Conservation (phyloP, 129 eudicot species). For the Lactuca saligna region DNA sequence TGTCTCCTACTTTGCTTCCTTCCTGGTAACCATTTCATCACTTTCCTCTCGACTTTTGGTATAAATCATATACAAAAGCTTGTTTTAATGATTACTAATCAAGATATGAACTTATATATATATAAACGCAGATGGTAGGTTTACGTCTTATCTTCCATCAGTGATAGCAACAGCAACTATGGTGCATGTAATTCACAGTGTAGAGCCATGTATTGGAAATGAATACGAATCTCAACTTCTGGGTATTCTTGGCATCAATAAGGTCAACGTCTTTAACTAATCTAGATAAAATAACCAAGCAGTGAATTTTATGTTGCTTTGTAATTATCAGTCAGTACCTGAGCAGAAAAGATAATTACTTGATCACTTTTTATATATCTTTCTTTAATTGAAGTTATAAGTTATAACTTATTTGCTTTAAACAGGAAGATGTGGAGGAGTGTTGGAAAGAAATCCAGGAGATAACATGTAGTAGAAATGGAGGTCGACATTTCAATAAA, state of each 20-base stretch:
- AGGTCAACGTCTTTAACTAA: constrained; percentile 37
- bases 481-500: constrained; percentile 44
- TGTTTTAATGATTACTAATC: not conserved
- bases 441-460: constrained; percentile 61
- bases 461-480: constrained; percentile 39
- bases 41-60: too few relatives aligned
- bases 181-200: constrained; percentile 65
- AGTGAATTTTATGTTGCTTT: not conserved
- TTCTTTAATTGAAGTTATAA: not conserved
- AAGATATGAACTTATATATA: not conserved
- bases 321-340: not conserved
- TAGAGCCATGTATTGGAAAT: constrained; percentile 56
- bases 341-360: not conserved
- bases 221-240: constrained; percentile 63
- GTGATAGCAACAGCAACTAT: constrained; percentile 76
- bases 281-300: too few relatives aligned
- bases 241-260: constrained; percentile 63
- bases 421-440: constrained; percentile 65
- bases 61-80: not conserved
- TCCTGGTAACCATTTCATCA: constrained; percentile 44
- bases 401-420: not conserved
- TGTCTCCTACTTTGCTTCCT: constrained; percentile 55
- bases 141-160: constrained; percentile 69
- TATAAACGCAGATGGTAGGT: constrained; percentile 64
- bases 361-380: constrained; percentile 11